These are phyloP conservation scores for Stephanodiscus minutulus DNA, from an alignment of 108 stramenopile species.

Conservation along the genomic window DNA sequence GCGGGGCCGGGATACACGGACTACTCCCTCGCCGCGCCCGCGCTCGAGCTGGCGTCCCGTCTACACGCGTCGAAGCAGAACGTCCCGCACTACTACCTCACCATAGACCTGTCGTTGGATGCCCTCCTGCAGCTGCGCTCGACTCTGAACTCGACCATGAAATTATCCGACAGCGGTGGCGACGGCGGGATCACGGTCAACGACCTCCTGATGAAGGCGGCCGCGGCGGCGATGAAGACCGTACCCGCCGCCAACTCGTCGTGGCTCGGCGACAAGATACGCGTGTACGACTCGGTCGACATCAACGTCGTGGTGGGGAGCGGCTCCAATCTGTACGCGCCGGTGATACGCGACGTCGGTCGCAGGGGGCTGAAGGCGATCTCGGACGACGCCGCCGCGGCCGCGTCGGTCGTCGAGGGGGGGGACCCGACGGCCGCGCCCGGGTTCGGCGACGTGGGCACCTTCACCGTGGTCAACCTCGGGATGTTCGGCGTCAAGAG, in stretches of 20 bases:
- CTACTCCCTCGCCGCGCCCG: constrained; percentile 59
- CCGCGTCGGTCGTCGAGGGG: constrained; percentile 25
- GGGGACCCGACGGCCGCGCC: constrained; percentile 28
- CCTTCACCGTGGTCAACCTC: constrained; percentile 93
- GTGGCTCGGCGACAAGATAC: constrained; percentile 84
- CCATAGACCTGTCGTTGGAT: constrained; percentile 89
- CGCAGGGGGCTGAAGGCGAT: constrained; percentile 73
- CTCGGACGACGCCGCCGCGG: constrained; percentile 62
- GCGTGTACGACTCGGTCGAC: constrained; percentile 90
- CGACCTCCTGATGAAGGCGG: constrained; percentile 94
- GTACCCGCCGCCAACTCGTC: constrained; percentile 93
- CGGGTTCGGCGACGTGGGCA: constrained; percentile 66
- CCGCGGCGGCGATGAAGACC: constrained; percentile 78
- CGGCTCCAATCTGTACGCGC: constrained; percentile 83
- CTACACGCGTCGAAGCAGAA: constrained; percentile 85
- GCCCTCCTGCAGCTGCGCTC: constrained; percentile 79
- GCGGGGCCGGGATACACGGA: constrained; percentile 51
- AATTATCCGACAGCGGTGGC: constrained; percentile 58
- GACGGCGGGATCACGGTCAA: constrained; percentile 82
- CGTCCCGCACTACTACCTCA: constrained; percentile 98
- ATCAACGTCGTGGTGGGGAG: constrained; percentile 91
- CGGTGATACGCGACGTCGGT: constrained; percentile 87
- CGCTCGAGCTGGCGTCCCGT: constrained; percentile 78
- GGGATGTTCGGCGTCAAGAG: constrained; percentile 98
- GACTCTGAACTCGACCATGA: constrained; percentile 68